Conservation (phyloP, 2,329 filamentous ascomycete genomes). For the Colletotrichum cereale region DNA sequence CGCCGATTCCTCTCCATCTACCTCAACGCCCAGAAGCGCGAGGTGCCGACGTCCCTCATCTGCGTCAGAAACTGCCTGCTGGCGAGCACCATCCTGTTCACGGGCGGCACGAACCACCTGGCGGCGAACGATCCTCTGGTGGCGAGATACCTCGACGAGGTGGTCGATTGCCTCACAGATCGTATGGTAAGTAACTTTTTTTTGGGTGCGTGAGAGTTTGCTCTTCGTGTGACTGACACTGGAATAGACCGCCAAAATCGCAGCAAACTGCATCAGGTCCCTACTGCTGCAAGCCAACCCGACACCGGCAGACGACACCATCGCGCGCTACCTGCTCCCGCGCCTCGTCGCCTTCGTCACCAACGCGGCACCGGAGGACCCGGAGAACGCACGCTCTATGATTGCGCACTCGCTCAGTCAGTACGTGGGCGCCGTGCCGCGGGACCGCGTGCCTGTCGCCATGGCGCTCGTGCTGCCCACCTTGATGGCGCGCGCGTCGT, state of each 20-base stretch:
- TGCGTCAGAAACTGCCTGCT: constrained; percentile 95
- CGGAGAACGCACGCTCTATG: constrained; percentile 78
- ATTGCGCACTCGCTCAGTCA: constrained; percentile 81
- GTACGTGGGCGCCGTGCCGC: constrained; percentile 69
- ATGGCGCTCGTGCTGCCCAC: constrained; percentile 83
- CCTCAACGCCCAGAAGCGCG: constrained; percentile 79
- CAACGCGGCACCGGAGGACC: constrained; percentile 78
- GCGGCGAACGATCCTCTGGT: constrained; percentile 82
- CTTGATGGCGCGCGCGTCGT: constrained; percentile 78
- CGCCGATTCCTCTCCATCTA: constrained; percentile 86
- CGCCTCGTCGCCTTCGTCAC: constrained; percentile 82
- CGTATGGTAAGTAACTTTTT: constrained; percentile 73
- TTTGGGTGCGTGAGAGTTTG: background rate
- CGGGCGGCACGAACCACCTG: constrained; percentile 80
- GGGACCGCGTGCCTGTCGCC: constrained; percentile 66
- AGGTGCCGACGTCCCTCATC: constrained; percentile 79
- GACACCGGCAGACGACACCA: constrained; percentile 76
- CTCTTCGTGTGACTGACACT: constrained; percentile 22
- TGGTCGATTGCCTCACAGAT: constrained; percentile 86
- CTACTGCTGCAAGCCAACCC: constrained; percentile 77
- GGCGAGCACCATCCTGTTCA: constrained; percentile 89
- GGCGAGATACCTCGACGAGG: constrained; percentile 79
- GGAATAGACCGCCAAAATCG: constrained; percentile 82
- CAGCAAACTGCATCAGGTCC: constrained; percentile 89
- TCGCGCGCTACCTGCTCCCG: constrained; percentile 81